phyloP scores from a whole-genome alignment of 1,284 basidiomycete species.

The Athelia sp. region DNA sequence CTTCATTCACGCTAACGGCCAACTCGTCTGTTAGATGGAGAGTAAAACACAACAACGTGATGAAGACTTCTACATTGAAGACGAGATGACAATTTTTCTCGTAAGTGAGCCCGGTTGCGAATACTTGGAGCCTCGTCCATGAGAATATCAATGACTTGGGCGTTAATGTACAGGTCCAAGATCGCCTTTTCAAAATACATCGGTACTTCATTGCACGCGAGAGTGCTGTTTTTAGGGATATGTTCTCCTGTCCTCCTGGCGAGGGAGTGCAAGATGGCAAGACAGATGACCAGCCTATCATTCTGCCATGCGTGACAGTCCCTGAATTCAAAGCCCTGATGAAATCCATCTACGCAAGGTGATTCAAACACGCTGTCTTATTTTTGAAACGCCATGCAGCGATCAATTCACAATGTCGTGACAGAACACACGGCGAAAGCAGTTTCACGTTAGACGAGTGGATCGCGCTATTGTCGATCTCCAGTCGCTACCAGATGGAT shows the following conservation, averaged over 20 bases:
- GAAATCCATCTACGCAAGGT: conserved; percentile 30
- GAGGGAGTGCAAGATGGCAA: conserved; percentile 15
- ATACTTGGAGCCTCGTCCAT: neutral
- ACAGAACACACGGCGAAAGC: conserved; percentile 23
- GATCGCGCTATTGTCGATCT: conserved; percentile 29
- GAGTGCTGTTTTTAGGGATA: conserved; percentile 27
- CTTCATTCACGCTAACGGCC: no score
- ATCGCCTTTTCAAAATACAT: conserved; percentile 30
- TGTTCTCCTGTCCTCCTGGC: conserved; percentile 20
- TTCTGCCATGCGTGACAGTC: conserved; percentile 19
- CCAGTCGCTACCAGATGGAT: conserved; percentile 25
- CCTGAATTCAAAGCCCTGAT: conserved; percentile 28
- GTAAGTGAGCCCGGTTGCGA: no score
- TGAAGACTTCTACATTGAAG: conserved; percentile 13
- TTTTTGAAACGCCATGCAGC: neutral
- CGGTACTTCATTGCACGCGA: conserved; percentile 28
- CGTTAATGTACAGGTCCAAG: conserved; percentile 28
- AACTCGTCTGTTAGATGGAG: no score
- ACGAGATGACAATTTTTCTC: conserved; percentile 14
- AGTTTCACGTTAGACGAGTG: conserved; percentile 22
- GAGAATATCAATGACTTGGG: no score
- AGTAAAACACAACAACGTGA: conserved; percentile 4
- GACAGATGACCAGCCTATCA: conserved; percentile 25
- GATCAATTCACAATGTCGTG: neutral
- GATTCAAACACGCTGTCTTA: conserved; percentile 4